Conservation (phyloP, 106 monocot genomes). For the Platanthera zijinensis region DNA sequence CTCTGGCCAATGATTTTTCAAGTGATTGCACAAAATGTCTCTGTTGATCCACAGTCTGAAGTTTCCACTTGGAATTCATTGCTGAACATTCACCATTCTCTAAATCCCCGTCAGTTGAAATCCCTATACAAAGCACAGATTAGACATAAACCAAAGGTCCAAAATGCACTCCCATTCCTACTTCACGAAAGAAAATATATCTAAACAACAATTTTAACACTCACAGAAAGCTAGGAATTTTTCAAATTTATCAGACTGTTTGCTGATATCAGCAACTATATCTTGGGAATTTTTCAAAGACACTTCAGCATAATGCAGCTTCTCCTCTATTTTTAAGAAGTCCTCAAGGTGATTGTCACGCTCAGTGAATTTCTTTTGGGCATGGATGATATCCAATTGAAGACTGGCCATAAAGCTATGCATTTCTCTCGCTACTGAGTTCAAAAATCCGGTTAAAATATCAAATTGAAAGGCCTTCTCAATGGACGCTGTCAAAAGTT, state of each 20-base stretch:
- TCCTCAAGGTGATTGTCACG: constrained; percentile 13
- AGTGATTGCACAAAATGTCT: constrained; percentile 58
- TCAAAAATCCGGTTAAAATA: constrained; percentile 48
- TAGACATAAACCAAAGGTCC: background rate
- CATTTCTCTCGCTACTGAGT: constrained; percentile 63
- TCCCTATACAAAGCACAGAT: constrained; percentile 32
- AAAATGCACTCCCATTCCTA: background rate
- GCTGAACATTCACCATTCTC: constrained; percentile 28
- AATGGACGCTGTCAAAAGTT: constrained; percentile 16
- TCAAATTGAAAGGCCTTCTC: constrained; percentile 59
- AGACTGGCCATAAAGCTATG: constrained; percentile 47
- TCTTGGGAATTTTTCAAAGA: constrained; percentile 46
- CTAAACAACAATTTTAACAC: constrained; percentile 30
- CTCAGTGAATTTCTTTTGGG: constrained; percentile 7
- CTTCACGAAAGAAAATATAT: constrained; percentile 5
- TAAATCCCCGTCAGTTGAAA: constrained; percentile 18
- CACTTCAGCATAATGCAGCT: constrained; percentile 37
- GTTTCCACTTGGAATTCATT: constrained; percentile 24
- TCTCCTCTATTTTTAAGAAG: constrained; percentile 28
- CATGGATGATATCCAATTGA: constrained; percentile 35
- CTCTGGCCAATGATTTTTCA: constrained; percentile 88
- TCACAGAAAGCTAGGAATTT: constrained; percentile 23
- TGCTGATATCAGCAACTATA: constrained; percentile 49
- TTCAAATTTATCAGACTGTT: constrained; percentile 47
- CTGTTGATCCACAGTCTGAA: constrained; percentile 48